Conservation (phyloP, 495 filamentous ascomycete species). For the Paragyromitra xinjiangensis region DNA sequence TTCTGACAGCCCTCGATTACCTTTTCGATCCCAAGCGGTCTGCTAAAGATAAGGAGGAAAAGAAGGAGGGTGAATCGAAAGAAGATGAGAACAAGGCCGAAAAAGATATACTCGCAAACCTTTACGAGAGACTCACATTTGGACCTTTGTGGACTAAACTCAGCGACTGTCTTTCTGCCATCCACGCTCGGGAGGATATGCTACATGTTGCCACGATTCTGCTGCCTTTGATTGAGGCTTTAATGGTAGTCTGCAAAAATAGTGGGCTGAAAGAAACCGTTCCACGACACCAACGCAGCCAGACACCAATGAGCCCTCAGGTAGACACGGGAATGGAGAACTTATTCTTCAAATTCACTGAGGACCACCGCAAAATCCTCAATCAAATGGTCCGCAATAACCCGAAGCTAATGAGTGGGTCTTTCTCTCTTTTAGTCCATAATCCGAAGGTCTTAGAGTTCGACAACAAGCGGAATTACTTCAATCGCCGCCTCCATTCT, state of each 20-base stretch:
- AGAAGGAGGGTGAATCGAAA: constrained; percentile 65
- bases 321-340: constrained; percentile 83
- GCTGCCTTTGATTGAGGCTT: constrained; percentile 87
- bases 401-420: constrained; percentile 97
- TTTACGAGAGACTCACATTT: constrained; percentile 92
- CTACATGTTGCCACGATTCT: constrained; percentile 96
- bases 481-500: constrained; percentile 88
- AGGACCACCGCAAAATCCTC: constrained; percentile 96
- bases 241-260: constrained; percentile 99
- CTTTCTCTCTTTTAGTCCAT: constrained; percentile 93
- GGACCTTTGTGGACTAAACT: constrained; percentile 89
- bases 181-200: constrained; percentile 90
- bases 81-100: constrained; percentile 67
- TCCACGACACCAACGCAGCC: constrained; percentile 62
- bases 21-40: constrained; percentile 80
- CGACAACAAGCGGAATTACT: constrained; percentile 99
- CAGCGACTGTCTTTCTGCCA: constrained; percentile 87
- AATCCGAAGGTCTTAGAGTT: constrained; percentile 99
- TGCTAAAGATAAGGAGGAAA: constrained; percentile 62
- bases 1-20: constrained; percentile 95
- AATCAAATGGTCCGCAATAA: constrained; percentile 98
- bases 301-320: constrained; percentile 68
- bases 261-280: constrained; percentile 78
- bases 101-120: constrained; percentile 81
- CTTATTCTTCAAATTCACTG: constrained; percentile 97